Percentiles rank a stretch among this genome's conserved stretches.
Evolutionary conservation across 2,329 filamentous ascomycete species (phyloP).

Genomic region (Sporothrix sp.): DNA sequence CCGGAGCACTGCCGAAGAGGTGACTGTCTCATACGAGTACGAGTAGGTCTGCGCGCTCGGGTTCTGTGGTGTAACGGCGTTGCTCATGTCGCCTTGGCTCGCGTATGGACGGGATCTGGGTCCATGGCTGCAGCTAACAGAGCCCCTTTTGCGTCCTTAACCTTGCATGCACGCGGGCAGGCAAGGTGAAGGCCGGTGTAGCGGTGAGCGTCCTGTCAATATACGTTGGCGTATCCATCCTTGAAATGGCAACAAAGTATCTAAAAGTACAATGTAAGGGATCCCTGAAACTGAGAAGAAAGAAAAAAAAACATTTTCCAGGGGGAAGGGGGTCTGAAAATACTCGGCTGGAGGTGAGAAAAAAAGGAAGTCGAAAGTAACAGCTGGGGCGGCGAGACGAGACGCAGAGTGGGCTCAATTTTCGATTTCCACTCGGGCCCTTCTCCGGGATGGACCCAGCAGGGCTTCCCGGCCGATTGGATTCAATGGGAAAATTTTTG

Average conservation of each 20-base stretch:
- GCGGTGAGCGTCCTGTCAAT: not conserved
- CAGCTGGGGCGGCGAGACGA: not conserved
- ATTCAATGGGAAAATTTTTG: constrained; percentile 5
- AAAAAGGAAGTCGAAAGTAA: not conserved
- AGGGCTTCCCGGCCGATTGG: constrained; percentile 12
- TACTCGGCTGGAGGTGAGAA: not conserved
- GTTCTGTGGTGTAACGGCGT: not conserved
- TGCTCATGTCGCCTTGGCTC: not conserved
- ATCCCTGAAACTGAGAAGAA: no score
- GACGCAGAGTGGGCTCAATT: not conserved
- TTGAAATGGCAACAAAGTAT: no score
- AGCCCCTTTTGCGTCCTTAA: not conserved
- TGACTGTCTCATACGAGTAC: not conserved
- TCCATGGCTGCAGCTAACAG: not conserved
- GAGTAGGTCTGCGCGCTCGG: not conserved
- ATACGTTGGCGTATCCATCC: no score
- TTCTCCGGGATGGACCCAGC: constrained; percentile 7
- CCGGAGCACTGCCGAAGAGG: constrained; percentile 3
- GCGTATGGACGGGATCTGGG: not conserved
- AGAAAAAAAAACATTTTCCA: no score
- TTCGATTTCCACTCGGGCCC: constrained; percentile 1
- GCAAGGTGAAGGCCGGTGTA: not conserved
- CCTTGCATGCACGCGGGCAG: not conserved
- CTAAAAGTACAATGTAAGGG: no score
- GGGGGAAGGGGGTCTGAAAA: no score